phyloP scores from a whole-genome alignment of 1,284 basidiomycete genomes.

The Bjerkandera adusta region DNA sequence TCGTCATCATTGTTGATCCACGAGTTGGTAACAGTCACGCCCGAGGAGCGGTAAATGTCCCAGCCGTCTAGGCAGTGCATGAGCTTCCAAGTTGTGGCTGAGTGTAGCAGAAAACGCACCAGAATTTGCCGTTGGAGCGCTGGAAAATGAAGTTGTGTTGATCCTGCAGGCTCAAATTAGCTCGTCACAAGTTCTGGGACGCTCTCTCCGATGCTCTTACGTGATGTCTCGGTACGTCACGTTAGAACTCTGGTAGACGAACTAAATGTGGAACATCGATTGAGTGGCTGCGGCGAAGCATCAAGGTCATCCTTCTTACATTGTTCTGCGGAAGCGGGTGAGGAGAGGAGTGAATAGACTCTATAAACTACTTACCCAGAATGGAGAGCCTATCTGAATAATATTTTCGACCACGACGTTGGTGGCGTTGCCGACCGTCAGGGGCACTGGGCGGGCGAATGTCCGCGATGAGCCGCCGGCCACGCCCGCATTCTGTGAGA shows the following conservation, averaged over 20 bases:
- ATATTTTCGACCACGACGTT: constrained; percentile 56
- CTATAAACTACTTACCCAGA: constrained; percentile 30
- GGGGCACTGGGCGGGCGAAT: constrained; percentile 57
- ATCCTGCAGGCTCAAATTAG: constrained; percentile 25
- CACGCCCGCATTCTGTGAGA: constrained; percentile 32
- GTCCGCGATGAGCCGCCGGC: constrained; percentile 43
- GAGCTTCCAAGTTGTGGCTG: constrained; percentile 36
- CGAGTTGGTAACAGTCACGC: constrained; percentile 48
- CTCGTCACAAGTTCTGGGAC: too few relatives aligned
- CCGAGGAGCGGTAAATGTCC: constrained; percentile 60
- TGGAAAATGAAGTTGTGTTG: constrained; percentile 28
- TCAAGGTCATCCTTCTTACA: constrained; percentile 17
- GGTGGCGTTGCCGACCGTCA: constrained; percentile 57
- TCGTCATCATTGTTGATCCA: constrained; percentile 61
- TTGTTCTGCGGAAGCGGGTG: constrained; percentile 31
- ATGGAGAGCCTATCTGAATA: constrained; percentile 50
- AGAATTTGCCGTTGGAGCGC: constrained; percentile 26
- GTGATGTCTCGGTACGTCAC: constrained; percentile 32
- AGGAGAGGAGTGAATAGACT: neutral
- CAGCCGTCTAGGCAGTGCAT: constrained; percentile 46
- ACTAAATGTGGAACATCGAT: constrained; percentile 16
- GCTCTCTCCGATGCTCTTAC: constrained; percentile 23
- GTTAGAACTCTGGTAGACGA: constrained; percentile 32
- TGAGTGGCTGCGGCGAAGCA: neutral
- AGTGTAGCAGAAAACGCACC: constrained; percentile 35